A percentile compares a stretch with the other conserved stretches of the same genome.
These are phyloP conservation scores for Podosphaera fusca DNA, from an alignment of 2,329 filamentous ascomycete genomes.

Conservation along the genomic window DNA sequence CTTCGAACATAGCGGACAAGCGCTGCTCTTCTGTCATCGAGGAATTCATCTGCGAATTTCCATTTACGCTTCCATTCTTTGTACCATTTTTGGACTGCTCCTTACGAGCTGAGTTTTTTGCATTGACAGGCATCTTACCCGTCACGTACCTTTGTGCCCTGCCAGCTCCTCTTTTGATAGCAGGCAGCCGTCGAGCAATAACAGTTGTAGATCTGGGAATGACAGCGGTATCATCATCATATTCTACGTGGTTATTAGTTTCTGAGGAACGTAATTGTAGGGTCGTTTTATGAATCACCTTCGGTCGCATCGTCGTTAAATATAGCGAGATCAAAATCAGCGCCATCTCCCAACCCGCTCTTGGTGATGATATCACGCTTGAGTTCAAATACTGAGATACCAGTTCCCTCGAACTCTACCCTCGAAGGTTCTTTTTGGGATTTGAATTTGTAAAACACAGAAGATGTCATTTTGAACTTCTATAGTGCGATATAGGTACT, in stretches of 20 bases:
- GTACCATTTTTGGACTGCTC: slow-evolving; percentile 36
- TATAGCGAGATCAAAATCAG: slow-evolving; percentile 87
- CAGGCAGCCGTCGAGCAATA: slow-evolving; percentile 66
- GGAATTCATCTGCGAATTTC: slow-evolving; percentile 42
- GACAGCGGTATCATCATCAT: slow-evolving; percentile 93
- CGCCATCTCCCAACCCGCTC: slow-evolving; percentile 81
- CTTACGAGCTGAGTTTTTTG: slow-evolving; percentile 54
- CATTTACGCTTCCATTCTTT: slow-evolving; percentile 31
- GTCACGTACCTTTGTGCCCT: slow-evolving; percentile 87
- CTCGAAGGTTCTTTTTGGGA: slow-evolving; percentile 87
- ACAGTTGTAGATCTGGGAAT: slow-evolving; percentile 90
- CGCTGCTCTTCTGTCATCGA: slow-evolving; percentile 85
- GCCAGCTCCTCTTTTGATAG: slow-evolving; percentile 65
- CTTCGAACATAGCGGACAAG: slow-evolving; percentile 75
- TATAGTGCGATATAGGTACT: slow-evolving; percentile 1
- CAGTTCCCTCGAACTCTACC: slow-evolving; percentile 91
- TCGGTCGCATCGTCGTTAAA: slow-evolving; percentile 81
- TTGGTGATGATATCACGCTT: slow-evolving; percentile 96
- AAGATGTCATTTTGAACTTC: slow-evolving; percentile 26
- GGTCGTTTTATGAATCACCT: slow-evolving; percentile 30
- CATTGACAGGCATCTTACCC: slow-evolving; percentile 78
- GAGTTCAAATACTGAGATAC: slow-evolving; percentile 93
- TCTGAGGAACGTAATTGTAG: not conserved
- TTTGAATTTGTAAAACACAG: slow-evolving; percentile 99
- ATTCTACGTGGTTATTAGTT: slow-evolving; percentile 36